phyloP scores from a whole-genome alignment of 1,284 basidiomycete genomes.

The Entoloma clypeatum region DNA sequence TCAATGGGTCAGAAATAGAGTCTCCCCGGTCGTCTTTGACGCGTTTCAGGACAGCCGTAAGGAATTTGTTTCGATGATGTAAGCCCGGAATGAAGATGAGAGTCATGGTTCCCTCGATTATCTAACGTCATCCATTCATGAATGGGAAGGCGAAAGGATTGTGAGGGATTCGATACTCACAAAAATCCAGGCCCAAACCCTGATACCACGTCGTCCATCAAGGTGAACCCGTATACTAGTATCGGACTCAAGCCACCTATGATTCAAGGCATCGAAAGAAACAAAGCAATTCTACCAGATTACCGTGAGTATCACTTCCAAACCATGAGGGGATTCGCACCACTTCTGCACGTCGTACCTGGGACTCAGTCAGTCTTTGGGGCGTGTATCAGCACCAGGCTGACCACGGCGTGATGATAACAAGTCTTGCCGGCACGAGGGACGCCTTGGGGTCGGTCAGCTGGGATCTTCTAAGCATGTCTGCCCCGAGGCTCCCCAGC shows the following conservation, averaged over 20 bases:
- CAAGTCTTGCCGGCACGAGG: conserved; percentile 39
- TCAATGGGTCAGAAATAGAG: conserved; percentile 34
- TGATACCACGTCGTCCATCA: conserved; percentile 29
- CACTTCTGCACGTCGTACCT: conserved; percentile 41
- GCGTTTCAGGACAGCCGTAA: conserved; percentile 30
- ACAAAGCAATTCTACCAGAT: too few relatives aligned
- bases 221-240: conserved; percentile 32
- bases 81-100: conserved; percentile 36
- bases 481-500: conserved; percentile 39
- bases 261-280: too few relatives aligned
- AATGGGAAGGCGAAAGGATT: too few relatives aligned
- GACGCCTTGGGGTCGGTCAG: neutral
- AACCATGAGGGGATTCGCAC: conserved; percentile 36
- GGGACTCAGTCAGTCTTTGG: neutral
- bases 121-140: conserved; percentile 24
- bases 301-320: too few relatives aligned
- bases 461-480: conserved; percentile 1
- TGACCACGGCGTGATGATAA: conserved; percentile 42
- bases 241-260: neutral
- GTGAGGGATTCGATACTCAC: too few relatives aligned
- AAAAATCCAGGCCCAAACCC: conserved; percentile 43
- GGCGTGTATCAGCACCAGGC: neutral
- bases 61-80: conserved; percentile 37
- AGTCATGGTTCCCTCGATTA: conserved; percentile 40
- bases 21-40: conserved; percentile 38